phyloP scores from a whole-genome alignment of 75 land plant genomes.

The Isoetes taiwanensis region DNA sequence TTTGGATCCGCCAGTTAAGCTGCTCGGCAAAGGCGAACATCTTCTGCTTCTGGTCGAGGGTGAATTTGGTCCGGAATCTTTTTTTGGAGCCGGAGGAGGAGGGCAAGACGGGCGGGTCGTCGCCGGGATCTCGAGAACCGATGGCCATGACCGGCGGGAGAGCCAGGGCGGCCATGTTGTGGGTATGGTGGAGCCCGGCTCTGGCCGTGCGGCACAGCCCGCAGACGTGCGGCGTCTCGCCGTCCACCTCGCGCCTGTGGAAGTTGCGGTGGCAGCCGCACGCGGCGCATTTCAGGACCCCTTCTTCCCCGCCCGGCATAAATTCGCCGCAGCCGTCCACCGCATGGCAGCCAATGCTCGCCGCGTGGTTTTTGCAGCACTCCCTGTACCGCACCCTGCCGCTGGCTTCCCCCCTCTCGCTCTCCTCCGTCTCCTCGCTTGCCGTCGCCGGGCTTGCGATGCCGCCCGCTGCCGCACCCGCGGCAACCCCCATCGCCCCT shows the following conservation, averaged over 20 bases:
- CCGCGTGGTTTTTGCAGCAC: conserved; percentile 1
- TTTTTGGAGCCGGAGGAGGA: background rate
- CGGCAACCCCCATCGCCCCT: no score
- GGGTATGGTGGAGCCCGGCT: background rate
- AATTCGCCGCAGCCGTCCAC: conserved; percentile 7
- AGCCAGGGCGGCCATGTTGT: no score
- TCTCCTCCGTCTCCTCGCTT: conserved; percentile 16
- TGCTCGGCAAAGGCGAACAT: conserved; percentile 1
- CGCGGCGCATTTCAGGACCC: background rate
- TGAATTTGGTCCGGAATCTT: conserved; percentile 7
- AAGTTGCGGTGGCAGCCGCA: conserved; percentile 6
- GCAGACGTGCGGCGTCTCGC: background rate
- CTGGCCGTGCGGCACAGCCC: background rate
- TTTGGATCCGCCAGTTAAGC: background rate
- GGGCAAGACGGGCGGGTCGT: no score
- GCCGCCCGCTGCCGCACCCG: no score
- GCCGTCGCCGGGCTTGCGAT: background rate
- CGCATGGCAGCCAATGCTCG: conserved; percentile 5
- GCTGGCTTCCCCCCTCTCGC: no score
- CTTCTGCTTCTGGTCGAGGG: conserved; percentile 2
- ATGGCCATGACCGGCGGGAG: no score
- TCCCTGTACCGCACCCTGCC: conserved; percentile 3
- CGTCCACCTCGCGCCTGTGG: conserved; percentile 9
- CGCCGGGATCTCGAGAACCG: no score
- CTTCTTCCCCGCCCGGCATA: conserved; percentile 6